A percentile compares a stretch with the other conserved stretches of the same genome.
Conservation (phyloP, 2,329 filamentous ascomycete genomes). For the Geosmithia morbida region DNA sequence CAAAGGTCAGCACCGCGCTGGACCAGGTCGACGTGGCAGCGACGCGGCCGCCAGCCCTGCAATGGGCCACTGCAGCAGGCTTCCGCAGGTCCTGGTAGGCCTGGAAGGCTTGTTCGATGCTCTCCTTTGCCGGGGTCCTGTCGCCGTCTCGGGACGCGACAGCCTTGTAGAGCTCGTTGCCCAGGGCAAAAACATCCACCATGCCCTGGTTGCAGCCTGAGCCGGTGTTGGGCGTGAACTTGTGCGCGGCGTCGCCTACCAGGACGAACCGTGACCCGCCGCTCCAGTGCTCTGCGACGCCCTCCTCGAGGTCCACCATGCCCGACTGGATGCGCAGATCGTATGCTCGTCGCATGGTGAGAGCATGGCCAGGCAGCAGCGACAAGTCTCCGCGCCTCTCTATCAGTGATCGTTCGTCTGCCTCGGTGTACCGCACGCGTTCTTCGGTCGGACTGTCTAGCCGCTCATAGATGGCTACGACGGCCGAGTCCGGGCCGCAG, state of each 20-base stretch:
- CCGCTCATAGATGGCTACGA: constrained; percentile 12
- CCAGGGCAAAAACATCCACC: constrained; percentile 10
- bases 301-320: constrained; percentile 14
- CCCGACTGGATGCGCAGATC: constrained; percentile 8
- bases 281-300: constrained; percentile 13
- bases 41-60: constrained; percentile 1
- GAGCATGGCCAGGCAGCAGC: constrained; percentile 7
- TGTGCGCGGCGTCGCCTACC: constrained; percentile 16
- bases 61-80: not conserved
- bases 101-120: constrained; percentile 1
- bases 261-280: constrained; percentile 11
- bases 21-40: constrained; percentile 2
- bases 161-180: constrained; percentile 8
- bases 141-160: constrained; percentile 3
- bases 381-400: constrained; percentile 11
- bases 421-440: constrained; percentile 11
- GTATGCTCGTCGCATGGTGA: constrained; percentile 8
- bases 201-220: constrained; percentile 15
- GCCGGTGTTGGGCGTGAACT: constrained; percentile 15
- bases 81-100: constrained; percentile 3
- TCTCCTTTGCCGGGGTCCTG: constrained; percentile 1
- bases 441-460: constrained; percentile 10
- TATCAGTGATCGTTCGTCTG: constrained; percentile 12
- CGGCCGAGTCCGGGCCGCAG: constrained; percentile 8
- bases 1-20: not conserved